phyloP scores from a whole-genome alignment of 1,284 basidiomycete species.

The Heimioporus retisporus region DNA sequence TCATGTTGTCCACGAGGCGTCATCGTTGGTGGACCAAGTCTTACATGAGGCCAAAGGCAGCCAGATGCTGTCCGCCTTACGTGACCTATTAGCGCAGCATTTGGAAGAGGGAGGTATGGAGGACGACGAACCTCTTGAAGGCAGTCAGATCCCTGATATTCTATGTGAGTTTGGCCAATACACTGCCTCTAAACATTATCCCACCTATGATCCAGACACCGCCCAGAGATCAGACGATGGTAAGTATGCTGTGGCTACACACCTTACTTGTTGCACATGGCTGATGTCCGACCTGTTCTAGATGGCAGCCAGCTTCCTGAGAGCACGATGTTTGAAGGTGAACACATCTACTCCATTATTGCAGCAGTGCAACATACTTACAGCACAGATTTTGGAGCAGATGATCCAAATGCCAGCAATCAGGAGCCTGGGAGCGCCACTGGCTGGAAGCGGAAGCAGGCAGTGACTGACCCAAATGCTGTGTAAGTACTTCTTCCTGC shows the following conservation, averaged over 20 bases:
- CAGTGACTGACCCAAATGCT: not conserved
- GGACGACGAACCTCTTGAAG: not conserved
- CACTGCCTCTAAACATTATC: not conserved
- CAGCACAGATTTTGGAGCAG: not conserved
- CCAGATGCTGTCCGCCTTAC: not conserved
- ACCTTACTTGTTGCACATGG: not conserved
- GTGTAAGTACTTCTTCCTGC: not conserved
- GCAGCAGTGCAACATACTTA: not conserved
- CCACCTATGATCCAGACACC: not conserved
- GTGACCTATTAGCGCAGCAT: not conserved
- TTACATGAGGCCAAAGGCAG: not conserved
- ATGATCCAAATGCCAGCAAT: not conserved
- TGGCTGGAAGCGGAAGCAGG: not conserved
- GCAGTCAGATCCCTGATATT: not conserved
- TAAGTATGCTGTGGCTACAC: not conserved
- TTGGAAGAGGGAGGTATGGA: not conserved
- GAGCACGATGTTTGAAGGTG: not conserved
- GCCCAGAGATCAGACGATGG: not conserved
- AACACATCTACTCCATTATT: not conserved
- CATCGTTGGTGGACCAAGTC: not conserved
- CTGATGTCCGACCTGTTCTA: not conserved
- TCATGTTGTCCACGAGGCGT: not conserved
- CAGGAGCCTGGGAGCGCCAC: not conserved
- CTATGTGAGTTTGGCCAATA: not conserved
- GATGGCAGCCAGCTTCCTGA: not conserved